Percentiles rank a stretch among this genome's conserved stretches.
Evolutionary conservation across 495 filamentous ascomycete genomes (phyloP).

Genomic region (Lophium mytilinum): DNA sequence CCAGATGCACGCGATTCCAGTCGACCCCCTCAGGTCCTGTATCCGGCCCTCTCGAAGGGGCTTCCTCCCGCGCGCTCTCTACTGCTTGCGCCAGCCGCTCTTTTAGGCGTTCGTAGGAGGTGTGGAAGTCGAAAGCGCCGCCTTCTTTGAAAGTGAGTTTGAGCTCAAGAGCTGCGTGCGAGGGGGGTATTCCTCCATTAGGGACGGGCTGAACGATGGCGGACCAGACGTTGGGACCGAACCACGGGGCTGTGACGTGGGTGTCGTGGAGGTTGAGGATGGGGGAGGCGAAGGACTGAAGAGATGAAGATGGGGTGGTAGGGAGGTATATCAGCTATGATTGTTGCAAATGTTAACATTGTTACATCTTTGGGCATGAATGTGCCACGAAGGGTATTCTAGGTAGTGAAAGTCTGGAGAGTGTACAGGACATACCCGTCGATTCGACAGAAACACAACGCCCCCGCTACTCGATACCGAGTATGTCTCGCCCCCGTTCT

Average conservation of each 20-base stretch:
- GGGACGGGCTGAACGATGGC: slow-evolving; percentile 69
- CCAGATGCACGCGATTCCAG: slow-evolving; percentile 56
- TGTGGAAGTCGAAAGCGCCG: slow-evolving; percentile 85
- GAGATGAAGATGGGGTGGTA: slow-evolving; percentile 50
- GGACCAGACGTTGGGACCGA: slow-evolving; percentile 92
- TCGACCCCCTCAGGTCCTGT: slow-evolving; percentile 42
- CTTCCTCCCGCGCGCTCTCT: slow-evolving; percentile 51
- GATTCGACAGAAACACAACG: slow-evolving; percentile 75
- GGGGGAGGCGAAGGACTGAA: slow-evolving; percentile 85
- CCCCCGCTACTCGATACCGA: slow-evolving; percentile 53
- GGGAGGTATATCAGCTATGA: slow-evolving; percentile 83
- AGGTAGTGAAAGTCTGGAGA: too few species aligned
- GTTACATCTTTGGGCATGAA: too few species aligned
- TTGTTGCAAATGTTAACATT: too few species aligned
- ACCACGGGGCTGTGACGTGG: slow-evolving; percentile 86
- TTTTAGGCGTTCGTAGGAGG: slow-evolving; percentile 74
- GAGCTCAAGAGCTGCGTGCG: slow-evolving; percentile 61
- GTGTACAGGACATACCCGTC: slow-evolving; percentile 52
- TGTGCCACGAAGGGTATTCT: too few species aligned
- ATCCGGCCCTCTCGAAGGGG: slow-evolving; percentile 25
- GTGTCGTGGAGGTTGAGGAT: slow-evolving; percentile 78
- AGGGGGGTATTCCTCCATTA: slow-evolving; percentile 77
- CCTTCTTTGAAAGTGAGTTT: slow-evolving; percentile 91
- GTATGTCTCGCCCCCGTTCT: slow-evolving; percentile 48
- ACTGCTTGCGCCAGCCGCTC: slow-evolving; percentile 73